phyloP scores from a whole-genome alignment of 2,329 filamentous ascomycete species.

The Tricladium varicosporioides region DNA sequence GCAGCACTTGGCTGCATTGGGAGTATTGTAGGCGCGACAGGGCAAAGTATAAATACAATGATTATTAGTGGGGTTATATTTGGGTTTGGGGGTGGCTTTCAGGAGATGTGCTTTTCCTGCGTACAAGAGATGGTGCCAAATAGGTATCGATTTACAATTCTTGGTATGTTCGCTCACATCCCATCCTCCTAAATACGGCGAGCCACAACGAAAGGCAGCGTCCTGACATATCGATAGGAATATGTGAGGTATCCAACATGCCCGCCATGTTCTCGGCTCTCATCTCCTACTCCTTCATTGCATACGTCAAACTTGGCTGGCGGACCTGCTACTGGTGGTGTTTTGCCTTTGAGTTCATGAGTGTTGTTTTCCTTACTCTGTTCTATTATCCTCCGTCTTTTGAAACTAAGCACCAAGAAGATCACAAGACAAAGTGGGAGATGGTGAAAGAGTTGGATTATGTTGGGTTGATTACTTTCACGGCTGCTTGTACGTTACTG shows the following conservation, averaged over 20 bases:
- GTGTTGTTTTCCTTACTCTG: constrained; percentile 35
- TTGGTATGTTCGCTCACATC: constrained; percentile 3
- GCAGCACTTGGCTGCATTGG: constrained; percentile 36
- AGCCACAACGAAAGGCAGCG: too few relatives aligned
- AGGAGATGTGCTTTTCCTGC: constrained; percentile 38
- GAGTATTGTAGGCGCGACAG: constrained; percentile 40
- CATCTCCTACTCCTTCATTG: constrained; percentile 36
- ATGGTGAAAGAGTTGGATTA: constrained; percentile 45
- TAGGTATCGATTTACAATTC: constrained; percentile 28
- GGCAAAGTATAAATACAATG: constrained; percentile 39
- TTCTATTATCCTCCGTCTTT: constrained; percentile 46
- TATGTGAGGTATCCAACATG: constrained; percentile 31
- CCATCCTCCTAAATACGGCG: background rate
- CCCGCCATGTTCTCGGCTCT: constrained; percentile 33
- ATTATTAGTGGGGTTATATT: constrained; percentile 41
- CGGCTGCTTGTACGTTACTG: constrained; percentile 29
- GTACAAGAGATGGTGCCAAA: constrained; percentile 40
- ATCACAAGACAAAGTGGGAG: constrained; percentile 36
- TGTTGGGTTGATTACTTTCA: constrained; percentile 40
- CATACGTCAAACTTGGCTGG: constrained; percentile 31
- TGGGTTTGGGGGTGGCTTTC: constrained; percentile 40
- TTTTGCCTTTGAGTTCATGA: constrained; percentile 31
- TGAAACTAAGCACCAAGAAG: constrained; percentile 34
- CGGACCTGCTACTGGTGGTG: constrained; percentile 36
- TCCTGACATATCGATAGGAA: background rate